Percentiles rank a stretch among this genome's conserved stretches.
Conservation (phyloP, 2,329 filamentous ascomycete genomes). For the Exophiala dermatitidis region DNA sequence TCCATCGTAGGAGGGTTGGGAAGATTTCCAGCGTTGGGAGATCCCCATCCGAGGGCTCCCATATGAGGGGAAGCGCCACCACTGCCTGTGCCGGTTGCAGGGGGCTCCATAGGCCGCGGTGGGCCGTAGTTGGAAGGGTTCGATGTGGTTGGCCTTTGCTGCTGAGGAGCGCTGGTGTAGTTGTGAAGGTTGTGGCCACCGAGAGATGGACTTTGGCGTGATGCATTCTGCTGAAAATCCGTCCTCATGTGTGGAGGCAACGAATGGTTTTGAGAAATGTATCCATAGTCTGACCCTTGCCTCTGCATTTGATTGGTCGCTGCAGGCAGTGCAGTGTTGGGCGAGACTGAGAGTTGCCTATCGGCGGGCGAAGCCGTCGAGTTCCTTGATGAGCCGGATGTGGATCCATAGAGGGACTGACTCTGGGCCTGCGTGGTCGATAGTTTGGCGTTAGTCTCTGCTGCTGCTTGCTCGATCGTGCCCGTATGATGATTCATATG, state of each 20-base stretch:
- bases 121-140: slow-evolving; percentile 79
- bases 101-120: slow-evolving; percentile 74
- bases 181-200: slow-evolving; percentile 59
- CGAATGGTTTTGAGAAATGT: slow-evolving; percentile 64
- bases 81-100: slow-evolving; percentile 63
- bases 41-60: slow-evolving; percentile 74
- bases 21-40: slow-evolving; percentile 66
- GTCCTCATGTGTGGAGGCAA: slow-evolving; percentile 75
- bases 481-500: slow-evolving; percentile 96
- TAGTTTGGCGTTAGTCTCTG: slow-evolving; percentile 77
- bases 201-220: slow-evolving; percentile 55
- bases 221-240: slow-evolving; percentile 61
- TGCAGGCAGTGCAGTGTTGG: slow-evolving; percentile 64
- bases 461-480: slow-evolving; percentile 87
- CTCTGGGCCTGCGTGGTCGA: slow-evolving; percentile 46
- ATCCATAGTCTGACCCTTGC: slow-evolving; percentile 61
- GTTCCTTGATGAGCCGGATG: slow-evolving; percentile 40
- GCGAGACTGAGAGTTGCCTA: slow-evolving; percentile 70
- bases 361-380: slow-evolving; percentile 78
- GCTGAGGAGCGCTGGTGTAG: slow-evolving; percentile 46
- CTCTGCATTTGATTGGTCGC: slow-evolving; percentile 60
- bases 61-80: slow-evolving; percentile 83
- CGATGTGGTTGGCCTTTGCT: slow-evolving; percentile 61
- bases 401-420: slow-evolving; percentile 35
- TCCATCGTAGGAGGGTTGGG: slow-evolving; percentile 65